A percentile compares a stretch with the other conserved stretches of the same genome.
Evolutionary conservation across 176 grass and related monocot genomes (phyloP).

Genomic region (Oryza officinalis): DNA sequence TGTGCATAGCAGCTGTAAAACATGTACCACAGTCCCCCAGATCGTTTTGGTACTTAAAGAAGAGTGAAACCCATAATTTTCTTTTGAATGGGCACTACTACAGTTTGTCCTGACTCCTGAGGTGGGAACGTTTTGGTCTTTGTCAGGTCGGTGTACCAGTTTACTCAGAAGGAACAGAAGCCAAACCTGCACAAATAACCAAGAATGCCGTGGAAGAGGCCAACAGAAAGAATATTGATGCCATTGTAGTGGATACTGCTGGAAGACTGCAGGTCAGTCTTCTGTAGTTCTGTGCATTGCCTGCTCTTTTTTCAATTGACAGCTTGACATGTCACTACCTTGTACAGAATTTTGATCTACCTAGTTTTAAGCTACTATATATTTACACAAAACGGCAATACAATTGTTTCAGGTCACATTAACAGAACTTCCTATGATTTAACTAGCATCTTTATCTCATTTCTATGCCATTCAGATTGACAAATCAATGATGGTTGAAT

Average conservation of each 20-base stretch:
- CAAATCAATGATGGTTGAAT: conserved; percentile 95
- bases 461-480: conserved; percentile 59
- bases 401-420: neutral
- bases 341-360: neutral
- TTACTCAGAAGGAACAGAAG: conserved; percentile 80
- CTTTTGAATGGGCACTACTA: neutral
- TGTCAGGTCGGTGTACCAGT: conserved; percentile 80
- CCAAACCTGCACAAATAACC: conserved; percentile 79
- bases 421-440: neutral
- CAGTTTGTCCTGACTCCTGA: neutral
- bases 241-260: conserved; percentile 89
- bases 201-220: conserved; percentile 80
- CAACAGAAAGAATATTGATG: conserved; percentile 77
- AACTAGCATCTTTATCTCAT: neutral
- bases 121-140: neutral
- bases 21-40: neutral
- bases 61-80: neutral
- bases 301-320: conserved; percentile 6
- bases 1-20: neutral
- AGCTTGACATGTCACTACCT: neutral
- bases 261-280: conserved; percentile 77
- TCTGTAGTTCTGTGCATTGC: conserved; percentile 9
- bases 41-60: neutral
- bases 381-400: neutral
- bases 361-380: neutral